Conservation (phyloP, 345 rosid species). For the Eucalyptus fibrosa region DNA sequence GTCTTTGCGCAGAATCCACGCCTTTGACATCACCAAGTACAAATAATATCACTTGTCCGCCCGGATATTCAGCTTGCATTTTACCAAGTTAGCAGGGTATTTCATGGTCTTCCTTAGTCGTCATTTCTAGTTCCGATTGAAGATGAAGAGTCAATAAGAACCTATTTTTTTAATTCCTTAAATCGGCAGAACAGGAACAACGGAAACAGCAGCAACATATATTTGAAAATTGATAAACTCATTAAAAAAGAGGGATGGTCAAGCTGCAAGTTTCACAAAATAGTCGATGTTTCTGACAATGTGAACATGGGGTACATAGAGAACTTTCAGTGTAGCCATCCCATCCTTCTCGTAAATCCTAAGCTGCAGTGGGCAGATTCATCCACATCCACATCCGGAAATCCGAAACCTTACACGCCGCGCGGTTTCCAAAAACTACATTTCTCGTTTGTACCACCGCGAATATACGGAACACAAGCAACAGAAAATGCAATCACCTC, state of each 20-base stretch:
- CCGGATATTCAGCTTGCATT: background rate
- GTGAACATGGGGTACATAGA: background rate
- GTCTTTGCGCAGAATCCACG: background rate
- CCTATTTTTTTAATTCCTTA: background rate
- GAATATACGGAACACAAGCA: background rate
- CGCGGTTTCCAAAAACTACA: background rate
- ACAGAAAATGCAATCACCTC: background rate
- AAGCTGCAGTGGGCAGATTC: background rate
- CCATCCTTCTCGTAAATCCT: background rate
- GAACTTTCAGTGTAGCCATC: background rate
- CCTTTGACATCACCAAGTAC: too few species aligned
- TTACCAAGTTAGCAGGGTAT: background rate
- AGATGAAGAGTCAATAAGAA: background rate
- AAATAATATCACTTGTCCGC: background rate
- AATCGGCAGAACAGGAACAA: background rate
- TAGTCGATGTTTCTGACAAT: background rate
- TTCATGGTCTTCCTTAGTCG: background rate
- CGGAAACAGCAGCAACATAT: background rate
- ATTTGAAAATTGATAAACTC: background rate
- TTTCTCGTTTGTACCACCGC: background rate
- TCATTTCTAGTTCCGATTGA: background rate
- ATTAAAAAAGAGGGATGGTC: background rate
- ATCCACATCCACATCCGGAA: fast-evolving
- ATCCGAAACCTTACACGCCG: background rate
- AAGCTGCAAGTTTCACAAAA: background rate